Base-by-base conservation (phyloP, 768 basidiomycete species). In the Naganishia vaughanmartiniae region DNA sequence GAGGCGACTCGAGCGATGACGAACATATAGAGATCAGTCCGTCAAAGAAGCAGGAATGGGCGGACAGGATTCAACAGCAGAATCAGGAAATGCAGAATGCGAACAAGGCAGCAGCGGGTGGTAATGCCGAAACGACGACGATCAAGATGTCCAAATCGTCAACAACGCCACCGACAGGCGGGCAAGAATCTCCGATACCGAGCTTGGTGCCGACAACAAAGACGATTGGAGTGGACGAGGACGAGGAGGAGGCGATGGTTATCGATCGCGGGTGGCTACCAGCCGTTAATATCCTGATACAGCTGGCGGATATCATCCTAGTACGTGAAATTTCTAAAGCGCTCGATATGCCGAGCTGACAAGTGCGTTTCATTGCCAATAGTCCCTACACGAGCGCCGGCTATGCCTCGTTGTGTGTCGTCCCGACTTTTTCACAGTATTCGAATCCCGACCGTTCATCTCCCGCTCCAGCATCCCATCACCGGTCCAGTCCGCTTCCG, bases 271-370 rank as follows among this genome's bases (percentile, higher is more conserved):
- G 60, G 42, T 70, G 63, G 58, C 51, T 70, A 1, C 30, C 42
- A 34, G 69, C 60, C 0, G 69, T 70, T 3, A 54, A 70, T 21
- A 48, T 70, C 24, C 45, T 70, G 24, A 65, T 70, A 33, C 69
- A 70, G 34, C 28, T 70, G 48, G 69, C 69, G 4, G 55, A 70
- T 54, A 53, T 54, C 15, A 54, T 70, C 36, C n/a, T 48, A 26
- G 68, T 69, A 24, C 60, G 68, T 53, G 39, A 10, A 9, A 21
- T 21, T 2, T 63, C 28, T 54, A 30, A 33, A 10, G 17, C 30
- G 15, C 14, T 15, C 48, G 36, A 45, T 15, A 15, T 42, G 42
- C 14, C 2, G 17, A 12, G 15, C 54, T 55, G 55, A 39, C 54
- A 12, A 15, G 2, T 17, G 30, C 1, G 7, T 28, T 10, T 17